A percentile compares a stretch with the other conserved stretches of the same genome.
These are phyloP conservation scores for Aspergillus pseudoglaucus DNA, from an alignment of 2,329 filamentous ascomycete species.

Conservation along the genomic window DNA sequence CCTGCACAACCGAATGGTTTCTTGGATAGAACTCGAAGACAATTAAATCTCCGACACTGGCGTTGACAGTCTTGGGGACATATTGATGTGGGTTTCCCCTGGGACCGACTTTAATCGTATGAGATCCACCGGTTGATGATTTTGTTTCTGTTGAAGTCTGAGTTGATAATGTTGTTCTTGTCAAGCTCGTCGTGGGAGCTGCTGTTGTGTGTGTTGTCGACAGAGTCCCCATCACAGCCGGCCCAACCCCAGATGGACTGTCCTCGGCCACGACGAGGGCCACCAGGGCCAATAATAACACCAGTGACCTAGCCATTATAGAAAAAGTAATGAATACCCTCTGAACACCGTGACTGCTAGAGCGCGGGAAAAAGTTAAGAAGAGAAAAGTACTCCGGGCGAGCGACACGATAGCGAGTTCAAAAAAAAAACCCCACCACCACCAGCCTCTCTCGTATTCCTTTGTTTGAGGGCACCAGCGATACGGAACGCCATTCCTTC, in stretches of 20 bases:
- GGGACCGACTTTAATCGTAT: conserved; percentile 29
- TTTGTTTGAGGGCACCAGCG: no score
- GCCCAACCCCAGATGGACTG: neutral
- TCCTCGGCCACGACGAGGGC: neutral
- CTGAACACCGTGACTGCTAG: no score
- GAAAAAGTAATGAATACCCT: neutral
- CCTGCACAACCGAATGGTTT: conserved; percentile 59
- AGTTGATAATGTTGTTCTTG: neutral
- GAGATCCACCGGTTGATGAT: conserved; percentile 17
- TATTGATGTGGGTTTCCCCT: conserved; percentile 27
- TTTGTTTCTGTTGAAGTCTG: neutral
- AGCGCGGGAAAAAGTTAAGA: no score
- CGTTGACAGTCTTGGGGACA: conserved; percentile 21
- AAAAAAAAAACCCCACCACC: no score
- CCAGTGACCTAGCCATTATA: neutral
- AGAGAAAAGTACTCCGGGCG: no score
- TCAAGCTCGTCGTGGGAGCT: neutral
- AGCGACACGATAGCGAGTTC: no score
- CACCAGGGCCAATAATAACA: neutral
- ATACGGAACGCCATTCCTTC: no score
- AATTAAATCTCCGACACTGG: conserved; percentile 26
- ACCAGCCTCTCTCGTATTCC: no score
- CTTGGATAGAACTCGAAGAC: conserved; percentile 58
- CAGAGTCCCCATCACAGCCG: no score
- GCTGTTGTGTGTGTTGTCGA: no score